Base-by-base conservation (phyloP, 1,284 basidiomycete genomes). In the Tylopilus sp. region DNA sequence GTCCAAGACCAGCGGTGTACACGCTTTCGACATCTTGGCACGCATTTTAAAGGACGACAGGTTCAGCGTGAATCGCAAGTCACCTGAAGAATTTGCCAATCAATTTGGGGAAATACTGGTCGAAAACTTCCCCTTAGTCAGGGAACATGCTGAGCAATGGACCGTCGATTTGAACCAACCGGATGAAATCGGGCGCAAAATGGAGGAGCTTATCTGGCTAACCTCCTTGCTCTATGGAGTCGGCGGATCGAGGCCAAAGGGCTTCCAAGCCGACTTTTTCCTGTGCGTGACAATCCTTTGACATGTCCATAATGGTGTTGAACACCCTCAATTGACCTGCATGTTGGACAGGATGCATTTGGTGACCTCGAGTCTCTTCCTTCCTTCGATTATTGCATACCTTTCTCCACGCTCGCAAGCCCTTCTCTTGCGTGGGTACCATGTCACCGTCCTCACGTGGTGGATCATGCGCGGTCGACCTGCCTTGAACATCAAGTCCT, bases 351-450 rank as follows among this genome's bases (percentile, higher is more conserved):
- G 81, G 13, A 78, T 82, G 76, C 81, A 83, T 54, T 59, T 81
- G 24, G 76, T 83, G 44, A 84, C 82, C 0, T 81, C 79, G 20
- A 76, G 76, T 10, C 61, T 80, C 26, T 83, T 82, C 61, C 63
- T 82, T 20, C 71, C 76, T 1, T 73, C 81, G 1, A 56, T 76
- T 37, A 56, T 73, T 7, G 64, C 71, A 10, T 64, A 69, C 52
- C 57, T 82, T 19, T 63, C 68, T 15, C 73, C 70, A 0, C 54
- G 63, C 1, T 76, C 74, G 1, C 73, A 76, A 61, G 69, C 60
- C 2, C 60, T 73, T 17, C 66, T 80, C 37, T 62, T 83, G 17
- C 76, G 76, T 24, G 64, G 69, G 2, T 80, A 80, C 60, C 64
- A 82, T 45, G 52, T 65, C 26, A 64, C 66, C 5, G 67, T 65